Percentiles rank a stretch among this genome's conserved stretches.
Conservation (phyloP, 495 filamentous ascomycete species). For the Haplographium delicatum region DNA sequence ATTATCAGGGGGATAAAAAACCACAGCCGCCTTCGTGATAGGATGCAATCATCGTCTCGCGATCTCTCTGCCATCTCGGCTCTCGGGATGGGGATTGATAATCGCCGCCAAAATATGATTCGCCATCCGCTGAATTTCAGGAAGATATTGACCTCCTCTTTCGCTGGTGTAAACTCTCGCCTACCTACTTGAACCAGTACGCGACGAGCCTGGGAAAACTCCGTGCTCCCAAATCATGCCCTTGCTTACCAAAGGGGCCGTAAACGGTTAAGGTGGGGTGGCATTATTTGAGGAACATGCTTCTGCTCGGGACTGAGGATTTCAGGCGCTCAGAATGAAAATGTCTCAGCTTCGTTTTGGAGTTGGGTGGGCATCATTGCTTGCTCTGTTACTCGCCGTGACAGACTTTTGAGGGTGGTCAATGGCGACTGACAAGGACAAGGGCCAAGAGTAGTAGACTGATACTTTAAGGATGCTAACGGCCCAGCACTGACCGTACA, state of each 20-base stretch:
- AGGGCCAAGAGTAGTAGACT: neutral
- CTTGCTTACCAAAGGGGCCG: neutral
- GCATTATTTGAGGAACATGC: neutral
- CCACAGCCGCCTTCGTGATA: neutral
- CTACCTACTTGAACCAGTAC: neutral
- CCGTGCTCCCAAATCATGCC: neutral
- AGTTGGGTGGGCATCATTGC: neutral
- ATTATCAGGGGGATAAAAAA: too few species aligned
- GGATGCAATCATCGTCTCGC: neutral
- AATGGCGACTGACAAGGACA: neutral
- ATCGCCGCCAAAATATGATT: neutral
- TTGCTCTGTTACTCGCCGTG: too few species aligned
- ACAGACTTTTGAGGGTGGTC: too few species aligned
- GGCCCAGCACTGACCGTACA: too few species aligned
- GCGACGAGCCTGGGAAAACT: neutral
- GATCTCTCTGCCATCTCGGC: neutral
- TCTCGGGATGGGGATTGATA: neutral
- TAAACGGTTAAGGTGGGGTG: conserved; percentile 2
- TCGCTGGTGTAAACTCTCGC: neutral
- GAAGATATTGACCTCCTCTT: neutral
- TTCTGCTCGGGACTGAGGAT: conserved; percentile 1
- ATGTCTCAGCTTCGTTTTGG: conserved; percentile 16
- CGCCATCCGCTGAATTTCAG: neutral
- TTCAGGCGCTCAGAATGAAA: conserved; percentile 1
- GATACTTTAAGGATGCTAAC: too few species aligned